Conservation (phyloP, 169 alveolate species). For the Nephromyces sp. region DNA sequence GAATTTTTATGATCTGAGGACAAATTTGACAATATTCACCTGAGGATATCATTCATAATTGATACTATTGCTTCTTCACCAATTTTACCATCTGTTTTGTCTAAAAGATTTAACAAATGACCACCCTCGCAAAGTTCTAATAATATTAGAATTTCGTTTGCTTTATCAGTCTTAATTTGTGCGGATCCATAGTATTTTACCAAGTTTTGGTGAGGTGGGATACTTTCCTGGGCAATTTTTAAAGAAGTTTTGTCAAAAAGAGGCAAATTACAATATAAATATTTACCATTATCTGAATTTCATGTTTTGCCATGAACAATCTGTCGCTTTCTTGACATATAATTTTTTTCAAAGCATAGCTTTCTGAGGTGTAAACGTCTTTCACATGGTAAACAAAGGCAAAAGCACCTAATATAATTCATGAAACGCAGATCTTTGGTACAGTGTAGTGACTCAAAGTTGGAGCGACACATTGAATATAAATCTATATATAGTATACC, state of each 20-base stretch:
- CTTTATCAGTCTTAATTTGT: neutral
- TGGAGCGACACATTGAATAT: too few species aligned
- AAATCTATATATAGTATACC: too few species aligned
- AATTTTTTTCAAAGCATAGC: slow-evolving; percentile 23
- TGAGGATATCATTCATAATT: neutral
- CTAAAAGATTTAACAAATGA: slow-evolving; percentile 8
- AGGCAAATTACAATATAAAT: neutral
- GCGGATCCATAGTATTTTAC: slow-evolving; percentile 4
- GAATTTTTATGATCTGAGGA: too few species aligned
- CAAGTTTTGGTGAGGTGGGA: slow-evolving; percentile 4
- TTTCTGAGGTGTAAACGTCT: slow-evolving; percentile 4
- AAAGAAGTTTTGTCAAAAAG: too few species aligned
- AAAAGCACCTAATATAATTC: slow-evolving; percentile 12
- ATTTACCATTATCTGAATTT: slow-evolving; percentile 1
- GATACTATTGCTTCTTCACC: neutral
- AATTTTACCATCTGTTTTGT: neutral
- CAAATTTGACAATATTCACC: too few species aligned
- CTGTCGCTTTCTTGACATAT: slow-evolving; percentile 20
- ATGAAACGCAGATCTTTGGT: neutral
- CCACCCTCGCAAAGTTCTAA: slow-evolving; percentile 28
- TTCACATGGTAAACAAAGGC: slow-evolving; percentile 12
- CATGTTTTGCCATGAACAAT: slow-evolving; percentile 10
- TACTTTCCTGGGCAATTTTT: too few species aligned
- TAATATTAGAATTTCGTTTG: slow-evolving; percentile 9
- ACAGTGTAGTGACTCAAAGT: too few species aligned